Base-by-base conservation (phyloP, 768 basidiomycete genomes). In the Asterophora lycoperdoides region DNA sequence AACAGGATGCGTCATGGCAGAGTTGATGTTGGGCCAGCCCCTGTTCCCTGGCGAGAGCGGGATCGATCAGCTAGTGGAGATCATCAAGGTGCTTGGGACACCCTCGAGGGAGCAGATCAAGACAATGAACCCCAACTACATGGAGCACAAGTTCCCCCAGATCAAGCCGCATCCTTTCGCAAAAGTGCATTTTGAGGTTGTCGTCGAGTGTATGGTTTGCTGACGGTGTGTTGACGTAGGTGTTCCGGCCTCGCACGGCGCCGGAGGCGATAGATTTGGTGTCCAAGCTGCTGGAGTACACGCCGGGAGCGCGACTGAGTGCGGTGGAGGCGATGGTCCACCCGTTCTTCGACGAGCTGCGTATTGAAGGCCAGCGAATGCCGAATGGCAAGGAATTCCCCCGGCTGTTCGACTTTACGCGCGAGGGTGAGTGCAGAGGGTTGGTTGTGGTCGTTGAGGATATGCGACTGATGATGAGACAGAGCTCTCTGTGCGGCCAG, bases 61-160 rank as follows among this genome's bases (percentile, higher is more conserved):
- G 18, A 99, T 99, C 62, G 96, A 99, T 71, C 96, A 99, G 73
- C 68, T 99, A 61, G 96, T 99, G 49, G 96, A 99, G 73, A 99
- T 99, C 60, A 99, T 99, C 84, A 99, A 99, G 69, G 93, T 99
- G 37, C 82, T 99, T 46, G 96, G 96, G 13, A 99, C 96, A 17
- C 96, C 96, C 2, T 94, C 96, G 51, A 77, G 95, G 58, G 96
- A 98, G 65, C 96, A 99, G 70, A 99, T 99, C 81, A 98, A 99
- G 84, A 98, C 96, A 58, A 99, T 99, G 96, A 99, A 99, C 71
- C 96, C 96, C 47, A 99, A 99, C 74, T 99, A 99, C 72, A 98
- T 98, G 96, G 96, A 99, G 66, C 96, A 99, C 82, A 97, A 98
- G 71, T 99, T 99, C 77, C 96, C 96, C 1, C 95, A 98, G 71